Evolutionary conservation across 108 stramenopile genomes (phyloP).

Genomic region (Skeletonema potamos): DNA sequence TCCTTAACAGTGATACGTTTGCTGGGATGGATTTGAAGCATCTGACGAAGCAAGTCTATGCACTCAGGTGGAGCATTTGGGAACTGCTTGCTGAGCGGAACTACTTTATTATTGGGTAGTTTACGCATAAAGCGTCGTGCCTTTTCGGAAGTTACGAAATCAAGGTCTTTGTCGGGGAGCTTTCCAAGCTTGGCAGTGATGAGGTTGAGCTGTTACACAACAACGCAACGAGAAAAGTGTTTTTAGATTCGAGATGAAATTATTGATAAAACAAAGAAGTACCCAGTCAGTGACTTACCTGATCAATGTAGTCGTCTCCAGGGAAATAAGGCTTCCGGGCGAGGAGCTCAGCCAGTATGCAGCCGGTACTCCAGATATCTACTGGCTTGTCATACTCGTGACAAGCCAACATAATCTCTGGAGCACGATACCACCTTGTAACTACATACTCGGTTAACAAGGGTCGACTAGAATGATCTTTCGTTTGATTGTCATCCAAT

Average conservation of each 20-base stretch:
- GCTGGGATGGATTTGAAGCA: conserved; percentile 92
- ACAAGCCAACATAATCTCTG: conserved; percentile 99
- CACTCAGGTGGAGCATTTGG: conserved; percentile 79
- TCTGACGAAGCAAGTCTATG: conserved; percentile 86
- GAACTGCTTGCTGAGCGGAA: conserved; percentile 67
- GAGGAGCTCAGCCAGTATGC: conserved; percentile 98
- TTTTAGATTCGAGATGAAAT: background rate
- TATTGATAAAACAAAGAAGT: conserved; percentile 12
- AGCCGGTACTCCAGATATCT: conserved; percentile 96
- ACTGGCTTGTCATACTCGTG: conserved; percentile 98
- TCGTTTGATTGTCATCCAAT: conserved; percentile 46
- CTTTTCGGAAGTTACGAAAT: conserved; percentile 93
- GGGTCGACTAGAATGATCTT: conserved; percentile 65
- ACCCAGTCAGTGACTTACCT: conserved; percentile 77
- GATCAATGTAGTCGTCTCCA: conserved; percentile 99
- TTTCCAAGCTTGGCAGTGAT: conserved; percentile 92
- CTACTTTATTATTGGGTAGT: conserved; percentile 69
- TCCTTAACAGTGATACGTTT: conserved; percentile 89
- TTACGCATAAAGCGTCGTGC: conserved; percentile 91
- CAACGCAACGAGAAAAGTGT: background rate
- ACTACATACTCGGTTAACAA: conserved; percentile 94
- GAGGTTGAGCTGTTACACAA: conserved; percentile 62
- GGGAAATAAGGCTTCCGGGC: conserved; percentile 95
- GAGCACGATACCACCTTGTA: conserved; percentile 98
- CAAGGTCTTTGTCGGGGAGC: conserved; percentile 87